Evolutionary conservation across 2,329 filamentous ascomycete genomes (phyloP), one percentile per base, ranked within the genome.

Genomic region (Microsporum canis): DNA sequence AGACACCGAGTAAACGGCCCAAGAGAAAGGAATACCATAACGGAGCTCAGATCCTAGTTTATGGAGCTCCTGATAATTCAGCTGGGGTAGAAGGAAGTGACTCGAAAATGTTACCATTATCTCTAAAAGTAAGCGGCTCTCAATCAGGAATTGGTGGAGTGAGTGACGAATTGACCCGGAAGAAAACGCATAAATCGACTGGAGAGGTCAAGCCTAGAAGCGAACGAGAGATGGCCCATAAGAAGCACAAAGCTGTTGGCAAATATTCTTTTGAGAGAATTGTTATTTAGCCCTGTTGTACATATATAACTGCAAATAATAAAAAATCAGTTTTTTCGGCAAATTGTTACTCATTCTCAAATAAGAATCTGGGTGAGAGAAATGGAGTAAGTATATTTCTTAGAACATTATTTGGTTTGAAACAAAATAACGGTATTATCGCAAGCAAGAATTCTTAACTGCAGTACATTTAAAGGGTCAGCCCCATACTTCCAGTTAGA

Each of bases 181-280:
- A 73, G 23, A 81, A 80, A 66, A 71, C 80, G 38, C 71, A 75
- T 60, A 89, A 81, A 76, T 88, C 66, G 78, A 85, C 66, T 78
- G 89, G 89, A 17, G 87, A 90, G 76, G 77, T 89, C 45, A 80
- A 85, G 64, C 77, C 82, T 71, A 83, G 89, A 66, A 90, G 80
- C 67, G 79, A 77, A 67, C 80, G 90, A 72, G 88, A 95, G 76
- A 85, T 86, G 62, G 89, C 88, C 17, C 84, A 88, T 73, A 75
- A 95, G 72, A 84, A 88, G 70, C 89, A 88, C 70, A 88, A 88
- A 76, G 86, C 86, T 71, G 87, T 91, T 64, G 88, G 88, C 61
- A 84, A 86, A 66, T 96, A 96, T 76, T 89, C 88, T 55, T 81
- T 92, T 66, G 90, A 96, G 76, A 84, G 84, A 74, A 85, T 95